Base-by-base conservation (phyloP, 805 yeast genomes). In the Zygosaccharomyces rouxii region DNA sequence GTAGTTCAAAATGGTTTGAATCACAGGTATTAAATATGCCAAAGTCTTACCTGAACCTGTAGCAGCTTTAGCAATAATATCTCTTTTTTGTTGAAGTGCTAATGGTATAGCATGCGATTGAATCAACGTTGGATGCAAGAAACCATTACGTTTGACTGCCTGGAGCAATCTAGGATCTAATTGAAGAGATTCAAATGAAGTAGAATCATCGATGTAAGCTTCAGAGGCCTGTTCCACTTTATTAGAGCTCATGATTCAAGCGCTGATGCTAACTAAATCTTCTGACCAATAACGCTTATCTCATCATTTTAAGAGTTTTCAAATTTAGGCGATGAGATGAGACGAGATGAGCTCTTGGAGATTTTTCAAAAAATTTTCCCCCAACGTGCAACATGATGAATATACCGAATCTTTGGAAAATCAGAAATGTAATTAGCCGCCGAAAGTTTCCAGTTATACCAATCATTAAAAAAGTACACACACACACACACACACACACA, bases 1-100 rank as follows among this genome's bases (percentile, higher is more conserved):
- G 39, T 70, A 71, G 19, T 73, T 70, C 50, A 92, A 71, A 35
- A 94, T 78, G 35, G 81, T 77, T 66, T 94, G 95, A 35, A 94
- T 67, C 14, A 94, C 83, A 5, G 99, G 99, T 42, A 92, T 77
- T 54, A 84, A 70, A 64, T 92, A 92, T 1, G 97, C 95, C 42
- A 94, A 72, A 0, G 99, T 94, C 65, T 94, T 94, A 74, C 99
- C 99, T 4, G 96, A 86, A 3, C 99, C 99, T 0, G 99, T 92
- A 22, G 88, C 81, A 5, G 98, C 97, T 63, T 86, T 83, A 33
- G 97, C 97, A 41, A 92, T 84, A 54, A 92, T 85, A 65, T 92
- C 97, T 71, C 89, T 84, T 63, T 84, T 86, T 56, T 92, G 94
- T 55, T 88, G 86, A 46, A 94, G 70, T 0, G 99, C 97, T 43